These are phyloP conservation scores for Begonia loranthoides DNA, from an alignment of 306 rosid genomes.

Conservation along the genomic window DNA sequence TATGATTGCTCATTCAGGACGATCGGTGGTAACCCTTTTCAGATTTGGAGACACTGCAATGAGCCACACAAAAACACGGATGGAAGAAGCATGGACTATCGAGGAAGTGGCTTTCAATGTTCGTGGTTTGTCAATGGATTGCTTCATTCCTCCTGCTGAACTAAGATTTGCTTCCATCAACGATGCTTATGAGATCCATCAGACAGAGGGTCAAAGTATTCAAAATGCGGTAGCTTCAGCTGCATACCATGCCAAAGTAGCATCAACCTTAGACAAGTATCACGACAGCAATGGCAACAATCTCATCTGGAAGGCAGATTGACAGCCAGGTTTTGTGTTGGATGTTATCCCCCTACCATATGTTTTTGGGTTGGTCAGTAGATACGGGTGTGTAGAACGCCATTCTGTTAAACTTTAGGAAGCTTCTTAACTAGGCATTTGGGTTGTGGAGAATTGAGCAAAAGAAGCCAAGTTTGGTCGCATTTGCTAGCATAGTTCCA, in stretches of 20 bases:
- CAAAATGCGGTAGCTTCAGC: constrained; percentile 21
- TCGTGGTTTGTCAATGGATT: constrained; percentile 48
- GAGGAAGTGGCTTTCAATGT: constrained; percentile 60
- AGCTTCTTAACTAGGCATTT: no score
- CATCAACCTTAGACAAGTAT: constrained; percentile 4
- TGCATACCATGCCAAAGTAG: constrained; percentile 29
- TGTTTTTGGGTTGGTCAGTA: no score
- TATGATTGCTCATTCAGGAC: constrained; percentile 55
- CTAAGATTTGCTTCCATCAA: constrained; percentile 45
- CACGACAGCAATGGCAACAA: constrained; percentile 21
- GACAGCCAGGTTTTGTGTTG: constrained; percentile 4
- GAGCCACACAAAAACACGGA: constrained; percentile 57
- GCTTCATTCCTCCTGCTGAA: constrained; percentile 59
- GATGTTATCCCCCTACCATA: no score
- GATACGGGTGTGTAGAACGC: no score
- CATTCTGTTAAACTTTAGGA: no score
- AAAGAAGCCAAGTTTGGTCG: no score
- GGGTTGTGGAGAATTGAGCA: no score
- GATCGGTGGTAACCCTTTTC: constrained; percentile 53
- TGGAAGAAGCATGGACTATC: constrained; percentile 64
- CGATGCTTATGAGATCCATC: constrained; percentile 43
- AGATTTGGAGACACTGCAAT: constrained; percentile 60
- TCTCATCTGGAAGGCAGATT: constrained; percentile 37
- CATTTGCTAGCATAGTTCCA: no score
- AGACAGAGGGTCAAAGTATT: constrained; percentile 27